Evolutionary conservation across 306 rosid species (phyloP), one percentile per base, ranked within the genome.

Genomic region (Prosopis cineraria): DNA sequence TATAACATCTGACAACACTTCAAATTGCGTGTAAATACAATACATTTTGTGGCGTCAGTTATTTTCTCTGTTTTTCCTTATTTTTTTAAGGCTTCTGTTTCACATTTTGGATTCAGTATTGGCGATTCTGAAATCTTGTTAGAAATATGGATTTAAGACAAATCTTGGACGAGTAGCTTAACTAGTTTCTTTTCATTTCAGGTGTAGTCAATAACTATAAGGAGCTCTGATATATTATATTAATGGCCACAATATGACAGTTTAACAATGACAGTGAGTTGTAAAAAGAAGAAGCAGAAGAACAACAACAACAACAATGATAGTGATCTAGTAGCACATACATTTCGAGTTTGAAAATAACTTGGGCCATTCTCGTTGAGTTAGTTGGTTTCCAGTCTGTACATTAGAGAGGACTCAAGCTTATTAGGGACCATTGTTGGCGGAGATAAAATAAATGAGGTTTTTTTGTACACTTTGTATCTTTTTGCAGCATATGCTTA

Each of bases 191-290:
- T n/a, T 25, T 66, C 52, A 43, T 20, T 19, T 34, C 22, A 71
- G 11, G 3, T 25, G 13, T 19, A 6, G 36, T 60, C 29, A 37
- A 19, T 66, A 19, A 8, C 79, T 9, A 8, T 17, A 16, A 7
- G 12, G 22, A 19, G 62, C 53, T 75, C 74, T 68, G 62, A 81
- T n/a, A 53, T 77, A 58, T 76, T 48, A 13, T 16, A 62, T 63
- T 52, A 36, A 31, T 44, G 53, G 41, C 30, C 40, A 50, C 6
- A 41, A 1, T 27, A 62, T 75, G 58, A n/a, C 75, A 24, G 31
- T 22, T 9, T 53, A n/a, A 3, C 60, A 2, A 22, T 20, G 17
- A 65, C 10, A n/a, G 43, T 37, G 31, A 9, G 31, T 65, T n/a
- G n/a, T n/a, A n/a, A n/a, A n/a, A n/a, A n/a, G n/a, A n/a, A n/a